phyloP scores from a whole-genome alignment of 2,329 filamentous ascomycete species.

The Aspergillus nomiae region DNA sequence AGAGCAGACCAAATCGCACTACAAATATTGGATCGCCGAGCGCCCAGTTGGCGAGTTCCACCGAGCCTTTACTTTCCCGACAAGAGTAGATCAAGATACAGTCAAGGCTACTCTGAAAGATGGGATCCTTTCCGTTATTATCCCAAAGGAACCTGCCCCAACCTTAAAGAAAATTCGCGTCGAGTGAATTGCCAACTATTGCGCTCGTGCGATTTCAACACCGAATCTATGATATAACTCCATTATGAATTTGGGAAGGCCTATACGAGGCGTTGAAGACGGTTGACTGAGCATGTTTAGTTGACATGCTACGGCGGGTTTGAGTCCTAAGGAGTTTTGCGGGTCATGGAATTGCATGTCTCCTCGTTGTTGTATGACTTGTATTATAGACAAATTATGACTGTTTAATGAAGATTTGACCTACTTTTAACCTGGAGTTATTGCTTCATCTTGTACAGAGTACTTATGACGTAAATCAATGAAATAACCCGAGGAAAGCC shows the following conservation, averaged over 20 bases:
- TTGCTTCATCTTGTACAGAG: neutral
- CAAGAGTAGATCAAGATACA: constrained; percentile 57
- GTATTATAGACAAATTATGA: neutral
- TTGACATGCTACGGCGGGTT: neutral
- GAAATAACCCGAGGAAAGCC: neutral
- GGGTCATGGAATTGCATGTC: neutral
- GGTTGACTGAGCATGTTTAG: neutral
- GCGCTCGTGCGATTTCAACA: neutral
- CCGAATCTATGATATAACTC: neutral
- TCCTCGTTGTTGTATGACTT: neutral
- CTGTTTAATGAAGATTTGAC: neutral
- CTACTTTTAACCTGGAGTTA: neutral
- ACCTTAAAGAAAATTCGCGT: constrained; percentile 56
- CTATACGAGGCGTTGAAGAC: too few species aligned
- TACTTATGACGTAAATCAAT: neutral
- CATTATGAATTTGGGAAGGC: neutral
- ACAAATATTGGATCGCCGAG: constrained; percentile 60
- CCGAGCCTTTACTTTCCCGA: constrained; percentile 58
- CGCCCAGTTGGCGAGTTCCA: constrained; percentile 60
- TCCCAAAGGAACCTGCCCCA: constrained; percentile 57
- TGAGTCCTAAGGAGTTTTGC: neutral
- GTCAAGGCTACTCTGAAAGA: constrained; percentile 62
- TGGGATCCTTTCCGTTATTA: constrained; percentile 57
- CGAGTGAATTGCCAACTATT: constrained; percentile 11
- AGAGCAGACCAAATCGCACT: constrained; percentile 20